Base-by-base conservation (phyloP, 495 filamentous ascomycete species). In the Aspergillus leporis region DNA sequence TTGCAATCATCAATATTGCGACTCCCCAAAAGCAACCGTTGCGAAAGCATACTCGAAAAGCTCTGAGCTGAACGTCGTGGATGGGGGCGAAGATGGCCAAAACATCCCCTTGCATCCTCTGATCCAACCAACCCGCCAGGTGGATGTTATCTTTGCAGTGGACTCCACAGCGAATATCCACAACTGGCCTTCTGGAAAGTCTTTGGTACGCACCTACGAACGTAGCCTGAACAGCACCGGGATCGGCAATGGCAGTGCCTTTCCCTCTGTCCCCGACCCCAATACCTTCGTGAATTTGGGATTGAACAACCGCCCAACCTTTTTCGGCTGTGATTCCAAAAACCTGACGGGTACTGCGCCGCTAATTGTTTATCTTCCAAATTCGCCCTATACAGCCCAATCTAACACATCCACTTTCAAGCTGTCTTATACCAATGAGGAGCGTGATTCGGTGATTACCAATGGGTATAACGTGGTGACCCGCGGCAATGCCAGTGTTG, bases 91-190 rank as follows among this genome's bases (percentile, higher is more conserved):
- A 70, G 92, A 95, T 63, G 64, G 83, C n/a, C 89, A 97, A 67
- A 96, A 96, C 74, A 86, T 96, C 54, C 91, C 92, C 0, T 78
- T 96, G 2, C 79, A 92, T 61, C 93, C 93, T 0, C 79, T 92
- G 3, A 88, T 95, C 65, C 90, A 95, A 59, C 90, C 89, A 0
- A 7, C 66, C 13, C 89, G 93, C 28, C 62, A 80, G 47, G 86
- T 97, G 43, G 93, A 96, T 66, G 89, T 96, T 30, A 90, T 96
- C 67, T 95, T 96, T 69, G 92, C 92, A 18, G 78, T 96, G 61
- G 93, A 97, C 74, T 85, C 83, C 54, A 90, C 87, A 7, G 92
- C 90, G 23, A 91, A 96, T 72, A 92, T 87, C 0, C 69, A 78
- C 58, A 79, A 77, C 75, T 96, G 90, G 90, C 93, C 93, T 36